Base-by-base conservation (phyloP, 116 monocot genomes). In the Cymodocea nodosa region DNA sequence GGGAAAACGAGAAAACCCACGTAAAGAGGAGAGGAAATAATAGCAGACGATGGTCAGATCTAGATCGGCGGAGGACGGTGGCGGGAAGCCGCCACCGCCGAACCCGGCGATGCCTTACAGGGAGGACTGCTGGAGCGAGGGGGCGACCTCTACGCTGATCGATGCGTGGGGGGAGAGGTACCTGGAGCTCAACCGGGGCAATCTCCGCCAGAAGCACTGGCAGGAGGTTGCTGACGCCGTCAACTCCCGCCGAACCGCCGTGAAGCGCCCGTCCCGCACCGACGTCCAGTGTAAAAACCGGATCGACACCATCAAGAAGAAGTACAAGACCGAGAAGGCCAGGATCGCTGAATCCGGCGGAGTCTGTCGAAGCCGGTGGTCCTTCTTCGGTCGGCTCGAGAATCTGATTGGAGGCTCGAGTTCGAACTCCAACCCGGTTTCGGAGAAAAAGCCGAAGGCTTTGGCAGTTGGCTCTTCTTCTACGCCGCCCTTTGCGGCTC, bases 61-160 rank as follows among this genome's bases (percentile, higher is more conserved):
- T 15, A 61, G 60, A 35, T 35, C 60, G 30, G 15, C 22, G 40
- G 39, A 10, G 25, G 63, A 76, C 20, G 23, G 20, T 14, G 34
- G 17, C 15, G 60, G 70, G 66, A 76, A 44, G 69, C 64, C 76
- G 65, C 71, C 71, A 51, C 76, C 79, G 70, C 81, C 81, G 67
- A 84, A 80, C 61, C 81, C 85, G 22, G 73, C 81, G 65, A 59
- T 76, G 70, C 80, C 86, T 16, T 80, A 82, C 75, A 68, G 86
- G 9, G 83, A 87, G 51, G 83, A 87, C 67, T 82, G 83, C 75
- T 87, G 86, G 86, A 87, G 83, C 78, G 86, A 87, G 70, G 86
- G 86, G 1, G 87, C 77, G 25, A 87, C 87, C 0, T 70, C 80
- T 25, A 70, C 70, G 53, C 78, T 87, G 22, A 76, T 87, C 76